Evolutionary conservation across 768 basidiomycete genomes (phyloP).

Genomic region (Mycena metata): DNA sequence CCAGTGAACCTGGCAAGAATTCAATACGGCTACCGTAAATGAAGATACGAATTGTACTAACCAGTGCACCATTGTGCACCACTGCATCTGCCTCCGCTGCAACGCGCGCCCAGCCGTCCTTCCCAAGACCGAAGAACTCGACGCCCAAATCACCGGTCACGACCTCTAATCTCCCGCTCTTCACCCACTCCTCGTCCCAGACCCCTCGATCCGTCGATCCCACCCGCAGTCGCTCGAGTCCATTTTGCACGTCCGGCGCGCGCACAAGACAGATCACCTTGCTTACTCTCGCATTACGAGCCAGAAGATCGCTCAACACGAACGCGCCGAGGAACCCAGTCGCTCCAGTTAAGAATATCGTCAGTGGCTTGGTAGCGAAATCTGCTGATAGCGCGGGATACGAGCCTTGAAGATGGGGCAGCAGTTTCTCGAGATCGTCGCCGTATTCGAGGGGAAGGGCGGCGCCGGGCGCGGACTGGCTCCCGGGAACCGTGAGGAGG

Average conservation of each 20-base stretch:
- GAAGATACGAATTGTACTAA: slow-evolving; percentile 54
- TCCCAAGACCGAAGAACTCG: slow-evolving; percentile 79
- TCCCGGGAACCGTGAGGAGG: slow-evolving; percentile 34
- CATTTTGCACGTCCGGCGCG: slow-evolving; percentile 72
- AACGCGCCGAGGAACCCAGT: slow-evolving; percentile 98
- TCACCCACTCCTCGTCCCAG: slow-evolving; percentile 91
- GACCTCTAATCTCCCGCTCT: slow-evolving; percentile 76
- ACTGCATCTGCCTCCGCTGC: slow-evolving; percentile 83
- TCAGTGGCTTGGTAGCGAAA: slow-evolving; percentile 67
- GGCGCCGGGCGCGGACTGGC: slow-evolving; percentile 35
- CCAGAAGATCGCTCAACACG: slow-evolving; percentile 84
- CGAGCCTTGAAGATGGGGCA: slow-evolving; percentile 66
- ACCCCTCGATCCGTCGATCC: slow-evolving; percentile 83
- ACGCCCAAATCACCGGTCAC: slow-evolving; percentile 87
- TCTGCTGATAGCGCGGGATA: slow-evolving; percentile 76
- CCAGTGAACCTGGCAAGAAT: slow-evolving; percentile 87
- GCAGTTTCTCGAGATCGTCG: slow-evolving; percentile 78
- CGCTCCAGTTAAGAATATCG: slow-evolving; percentile 95
- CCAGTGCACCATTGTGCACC: slow-evolving; percentile 97
- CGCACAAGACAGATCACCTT: slow-evolving; percentile 97
- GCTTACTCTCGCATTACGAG: slow-evolving; percentile 68
- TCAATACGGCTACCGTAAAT: background rate
- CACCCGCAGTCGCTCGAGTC: slow-evolving; percentile 76
- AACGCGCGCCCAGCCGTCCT: slow-evolving; percentile 74
- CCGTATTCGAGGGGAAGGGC: slow-evolving; percentile 74